These are phyloP conservation scores for Phialophora chinensis DNA, from an alignment of 2,329 filamentous ascomycete genomes.

Conservation along the genomic window DNA sequence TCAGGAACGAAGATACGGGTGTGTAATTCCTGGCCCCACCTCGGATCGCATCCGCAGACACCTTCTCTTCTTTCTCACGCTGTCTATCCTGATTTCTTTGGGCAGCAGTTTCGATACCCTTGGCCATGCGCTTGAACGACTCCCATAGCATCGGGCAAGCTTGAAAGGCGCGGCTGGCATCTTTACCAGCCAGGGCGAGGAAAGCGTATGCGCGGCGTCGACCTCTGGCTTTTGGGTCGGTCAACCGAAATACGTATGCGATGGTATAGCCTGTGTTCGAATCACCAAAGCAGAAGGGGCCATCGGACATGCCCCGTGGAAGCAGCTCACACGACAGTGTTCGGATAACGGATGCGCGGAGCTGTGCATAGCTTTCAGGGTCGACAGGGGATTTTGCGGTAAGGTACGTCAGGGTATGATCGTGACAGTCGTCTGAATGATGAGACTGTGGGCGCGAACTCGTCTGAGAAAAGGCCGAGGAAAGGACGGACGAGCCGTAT, in stretches of 20 bases:
- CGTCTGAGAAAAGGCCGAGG: constrained; percentile 43
- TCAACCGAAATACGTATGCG: constrained; percentile 64
- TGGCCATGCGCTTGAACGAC: constrained; percentile 61
- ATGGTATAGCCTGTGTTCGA: constrained; percentile 63
- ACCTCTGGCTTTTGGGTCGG: constrained; percentile 63
- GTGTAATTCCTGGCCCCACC: constrained; percentile 51
- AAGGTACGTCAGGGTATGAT: constrained; percentile 63
- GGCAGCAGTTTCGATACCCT: constrained; percentile 56
- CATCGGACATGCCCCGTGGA: constrained; percentile 61
- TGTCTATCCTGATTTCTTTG: constrained; percentile 54
- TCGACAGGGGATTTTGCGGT: constrained; percentile 63
- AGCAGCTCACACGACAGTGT: constrained; percentile 64
- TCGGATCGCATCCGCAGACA: constrained; percentile 21
- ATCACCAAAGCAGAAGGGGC: constrained; percentile 65
- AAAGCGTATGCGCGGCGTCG: constrained; percentile 63
- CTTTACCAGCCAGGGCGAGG: constrained; percentile 62
- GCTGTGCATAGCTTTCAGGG: constrained; percentile 59
- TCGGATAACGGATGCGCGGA: constrained; percentile 64
- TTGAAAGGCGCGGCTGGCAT: constrained; percentile 54
- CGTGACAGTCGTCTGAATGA: constrained; percentile 50
- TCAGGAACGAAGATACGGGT: constrained; percentile 64
- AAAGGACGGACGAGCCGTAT: constrained; percentile 42
- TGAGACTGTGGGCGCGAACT: constrained; percentile 41
- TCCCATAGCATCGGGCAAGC: constrained; percentile 58
- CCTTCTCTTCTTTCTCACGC: constrained; percentile 49